Conservation (phyloP, 1,284 basidiomycete genomes). For the Ganoderma sp. region DNA sequence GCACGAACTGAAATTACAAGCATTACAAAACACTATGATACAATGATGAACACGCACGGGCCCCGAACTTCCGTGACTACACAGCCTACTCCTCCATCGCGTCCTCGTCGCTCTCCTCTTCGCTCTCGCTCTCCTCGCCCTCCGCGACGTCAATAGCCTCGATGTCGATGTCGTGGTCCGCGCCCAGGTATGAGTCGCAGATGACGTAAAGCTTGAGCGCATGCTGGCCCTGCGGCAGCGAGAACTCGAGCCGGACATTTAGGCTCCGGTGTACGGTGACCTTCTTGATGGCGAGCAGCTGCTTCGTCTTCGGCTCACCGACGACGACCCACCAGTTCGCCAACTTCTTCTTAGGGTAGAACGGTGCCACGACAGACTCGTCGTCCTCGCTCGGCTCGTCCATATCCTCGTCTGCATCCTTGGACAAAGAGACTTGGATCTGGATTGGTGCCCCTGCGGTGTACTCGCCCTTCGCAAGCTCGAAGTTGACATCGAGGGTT, state of each 20-base stretch:
- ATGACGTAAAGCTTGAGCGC: conserved; percentile 89
- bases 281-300: conserved; percentile 93
- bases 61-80: neutral
- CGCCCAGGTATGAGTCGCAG: conserved; percentile 90
- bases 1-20: neutral
- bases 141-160: conserved; percentile 85
- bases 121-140: conserved; percentile 84
- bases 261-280: conserved; percentile 87
- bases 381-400: conserved; percentile 60
- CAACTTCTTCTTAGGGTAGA: conserved; percentile 91
- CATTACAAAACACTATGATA: conserved; percentile 13
- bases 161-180: conserved; percentile 88
- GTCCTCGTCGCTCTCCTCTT: conserved; percentile 61
- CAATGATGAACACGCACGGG: conserved; percentile 2
- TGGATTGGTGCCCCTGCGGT: conserved; percentile 84
- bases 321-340: conserved; percentile 98
- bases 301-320: conserved; percentile 76
- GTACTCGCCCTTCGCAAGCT: conserved; percentile 85
- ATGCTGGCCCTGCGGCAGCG: conserved; percentile 83
- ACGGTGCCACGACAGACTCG: conserved; percentile 87
- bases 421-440: conserved; percentile 80
- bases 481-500: conserved; percentile 85
- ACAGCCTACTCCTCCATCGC: conserved; percentile 46
- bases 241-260: conserved; percentile 88
- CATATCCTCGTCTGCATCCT: conserved; percentile 87